A percentile compares a stretch with the other conserved stretches of the same genome.
phyloP scores from a whole-genome alignment of 805 yeast genomes.

The Zygosaccharomyces gambellarensis region DNA sequence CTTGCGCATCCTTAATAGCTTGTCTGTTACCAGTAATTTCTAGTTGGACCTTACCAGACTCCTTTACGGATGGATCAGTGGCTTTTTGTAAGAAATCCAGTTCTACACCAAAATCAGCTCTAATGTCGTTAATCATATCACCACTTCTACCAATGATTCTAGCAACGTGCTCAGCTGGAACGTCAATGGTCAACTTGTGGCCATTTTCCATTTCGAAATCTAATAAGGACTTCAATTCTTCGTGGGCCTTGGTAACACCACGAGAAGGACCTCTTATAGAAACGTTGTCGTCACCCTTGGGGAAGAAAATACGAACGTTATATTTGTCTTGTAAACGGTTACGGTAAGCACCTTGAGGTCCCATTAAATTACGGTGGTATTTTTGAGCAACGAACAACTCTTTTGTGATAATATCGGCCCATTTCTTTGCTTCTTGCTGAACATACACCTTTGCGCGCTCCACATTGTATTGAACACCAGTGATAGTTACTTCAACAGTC shows the following conservation, averaged over 20 bases:
- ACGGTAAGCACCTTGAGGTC: constrained; percentile 74
- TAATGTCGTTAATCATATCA: constrained; percentile 73
- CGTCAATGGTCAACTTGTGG: constrained; percentile 52
- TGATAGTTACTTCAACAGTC: constrained; percentile 50
- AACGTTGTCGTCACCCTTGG: constrained; percentile 57
- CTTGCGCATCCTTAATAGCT: constrained; percentile 67
- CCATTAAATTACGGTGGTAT: constrained; percentile 78
- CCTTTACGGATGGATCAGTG: constrained; percentile 42
- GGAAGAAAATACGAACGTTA: constrained; percentile 74
- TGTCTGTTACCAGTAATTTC: constrained; percentile 73
- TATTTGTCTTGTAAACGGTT: constrained; percentile 85
- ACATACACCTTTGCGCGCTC: constrained; percentile 65
- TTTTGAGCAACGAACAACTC: constrained; percentile 67
- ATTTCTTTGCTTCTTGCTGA: constrained; percentile 54
- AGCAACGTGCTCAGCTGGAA: constrained; percentile 73
- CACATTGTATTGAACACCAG: constrained; percentile 76
- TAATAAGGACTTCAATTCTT: constrained; percentile 75
- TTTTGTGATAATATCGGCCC: constrained; percentile 75
- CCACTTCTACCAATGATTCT: constrained; percentile 88
- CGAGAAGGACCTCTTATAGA: constrained; percentile 83
- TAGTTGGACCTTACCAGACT: constrained; percentile 52
- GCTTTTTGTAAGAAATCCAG: constrained; percentile 40
- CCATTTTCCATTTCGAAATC: constrained; percentile 88
- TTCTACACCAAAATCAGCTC: constrained; percentile 55
- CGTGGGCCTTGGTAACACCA: constrained; percentile 78